Evolutionary conservation across 352 stramenopile species (phyloP).

Genomic region (Phytophthora podocarpi): DNA sequence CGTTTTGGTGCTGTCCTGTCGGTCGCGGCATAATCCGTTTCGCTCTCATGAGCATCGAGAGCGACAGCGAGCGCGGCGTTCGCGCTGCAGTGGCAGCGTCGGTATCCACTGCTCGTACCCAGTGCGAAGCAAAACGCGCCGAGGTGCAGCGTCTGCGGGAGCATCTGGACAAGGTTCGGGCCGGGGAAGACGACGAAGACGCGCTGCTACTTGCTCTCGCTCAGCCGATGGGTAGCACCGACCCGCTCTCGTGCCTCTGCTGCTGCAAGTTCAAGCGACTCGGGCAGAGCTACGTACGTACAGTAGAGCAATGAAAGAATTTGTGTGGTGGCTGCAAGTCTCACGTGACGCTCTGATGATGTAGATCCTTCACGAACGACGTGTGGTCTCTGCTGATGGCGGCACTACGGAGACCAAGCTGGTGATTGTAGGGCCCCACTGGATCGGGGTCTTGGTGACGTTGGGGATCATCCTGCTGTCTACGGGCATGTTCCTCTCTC

Average conservation of each 20-base stretch:
- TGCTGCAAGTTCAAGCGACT: conserved; percentile 61
- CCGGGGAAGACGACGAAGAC: conserved; percentile 31
- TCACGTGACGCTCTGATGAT: conserved; percentile 7
- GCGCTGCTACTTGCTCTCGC: conserved; percentile 23
- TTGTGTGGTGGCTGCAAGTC: conserved; percentile 6
- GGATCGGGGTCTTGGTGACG: conserved; percentile 79
- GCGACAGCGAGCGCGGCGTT: conserved; percentile 19
- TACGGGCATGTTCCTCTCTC: conserved; percentile 63
- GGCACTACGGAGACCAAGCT: conserved; percentile 32
- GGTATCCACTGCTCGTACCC: conserved; percentile 1
- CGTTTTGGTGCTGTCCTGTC: conserved; percentile 3
- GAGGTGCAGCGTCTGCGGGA: conserved; percentile 30
- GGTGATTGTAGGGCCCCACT: conserved; percentile 78
- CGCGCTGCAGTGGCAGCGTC: not conserved
- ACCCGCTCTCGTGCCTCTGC: conserved; percentile 64
- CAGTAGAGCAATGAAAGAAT: not conserved
- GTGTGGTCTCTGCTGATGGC: conserved; percentile 30
- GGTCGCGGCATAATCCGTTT: conserved; percentile 7
- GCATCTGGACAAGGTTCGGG: conserved; percentile 22
- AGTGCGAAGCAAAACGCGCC: conserved; percentile 27
- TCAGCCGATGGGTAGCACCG: conserved; percentile 38
- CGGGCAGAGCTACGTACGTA: conserved; percentile 47
- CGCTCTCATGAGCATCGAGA: conserved; percentile 33
- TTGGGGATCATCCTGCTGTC: conserved; percentile 62
- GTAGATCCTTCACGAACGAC: conserved; percentile 58